phyloP scores from a whole-genome alignment of 2,329 filamentous ascomycete genomes.

The Graphilbum sp. region DNA sequence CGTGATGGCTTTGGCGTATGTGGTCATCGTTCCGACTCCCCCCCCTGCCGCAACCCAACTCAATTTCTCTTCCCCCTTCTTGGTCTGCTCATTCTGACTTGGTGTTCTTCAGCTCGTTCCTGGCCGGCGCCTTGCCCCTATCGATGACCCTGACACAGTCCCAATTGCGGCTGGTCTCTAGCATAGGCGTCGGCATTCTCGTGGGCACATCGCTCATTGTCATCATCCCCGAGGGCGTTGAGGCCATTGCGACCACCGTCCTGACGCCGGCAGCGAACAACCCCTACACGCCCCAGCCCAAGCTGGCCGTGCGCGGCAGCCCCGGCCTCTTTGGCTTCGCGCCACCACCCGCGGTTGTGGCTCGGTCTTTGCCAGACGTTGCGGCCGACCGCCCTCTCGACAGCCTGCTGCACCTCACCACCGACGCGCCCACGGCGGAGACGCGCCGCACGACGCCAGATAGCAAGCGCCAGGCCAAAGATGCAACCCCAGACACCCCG shows the following conservation, averaged over 20 bases:
- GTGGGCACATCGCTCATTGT: conserved; percentile 93
- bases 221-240: conserved; percentile 92
- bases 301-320: background rate
- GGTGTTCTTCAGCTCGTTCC: conserved; percentile 54
- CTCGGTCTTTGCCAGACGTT: no score
- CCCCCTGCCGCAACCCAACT: background rate
- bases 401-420: no score
- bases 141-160: conserved; percentile 76
- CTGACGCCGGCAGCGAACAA: conserved; percentile 4
- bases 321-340: background rate
- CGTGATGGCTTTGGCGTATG: conserved; percentile 44
- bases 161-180: conserved; percentile 77
- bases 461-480: no score
- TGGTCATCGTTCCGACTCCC: conserved; percentile 5
- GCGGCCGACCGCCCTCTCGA: conserved; percentile 1
- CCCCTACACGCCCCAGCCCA: background rate
- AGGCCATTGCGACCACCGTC: conserved; percentile 57
- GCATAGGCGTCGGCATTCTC: conserved; percentile 81
- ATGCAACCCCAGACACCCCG: no score
- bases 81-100: conserved; percentile 1
- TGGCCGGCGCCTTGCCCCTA: conserved; percentile 79
- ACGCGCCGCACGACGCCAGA: no score
- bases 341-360: no score
- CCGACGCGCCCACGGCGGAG: conserved; percentile 21
- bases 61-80: conserved; percentile 1